phyloP scores from a whole-genome alignment of 2,329 filamentous ascomycete species.

The Colletotrichum sp. region DNA sequence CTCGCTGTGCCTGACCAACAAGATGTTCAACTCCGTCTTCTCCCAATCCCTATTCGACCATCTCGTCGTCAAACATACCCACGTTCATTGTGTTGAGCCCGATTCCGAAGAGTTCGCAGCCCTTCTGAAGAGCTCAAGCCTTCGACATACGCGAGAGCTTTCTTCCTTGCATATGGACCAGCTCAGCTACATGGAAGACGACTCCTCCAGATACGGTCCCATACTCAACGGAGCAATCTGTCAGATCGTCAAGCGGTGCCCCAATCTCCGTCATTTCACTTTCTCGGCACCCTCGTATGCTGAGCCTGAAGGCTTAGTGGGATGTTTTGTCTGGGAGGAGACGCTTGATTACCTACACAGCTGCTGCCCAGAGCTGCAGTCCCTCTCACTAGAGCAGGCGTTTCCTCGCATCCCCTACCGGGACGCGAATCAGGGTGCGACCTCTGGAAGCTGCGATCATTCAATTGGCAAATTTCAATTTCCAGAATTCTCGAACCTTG shows the following conservation, averaged over 20 bases:
- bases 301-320: too few relatives aligned
- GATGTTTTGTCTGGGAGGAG: not conserved
- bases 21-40: not conserved
- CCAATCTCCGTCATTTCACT: not conserved
- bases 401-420: rapidly evolving
- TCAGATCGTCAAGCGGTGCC: not conserved
- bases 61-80: not conserved
- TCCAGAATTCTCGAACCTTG: too few relatives aligned
- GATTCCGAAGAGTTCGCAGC: not conserved
- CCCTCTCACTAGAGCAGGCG: not conserved
- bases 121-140: not conserved
- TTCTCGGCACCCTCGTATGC: too few relatives aligned
- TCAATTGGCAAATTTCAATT: too few relatives aligned
- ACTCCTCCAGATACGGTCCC: not conserved
- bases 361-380: not conserved
- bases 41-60: not conserved
- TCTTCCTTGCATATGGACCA: not conserved
- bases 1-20: not conserved
- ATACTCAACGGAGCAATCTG: not conserved
- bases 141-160: not conserved
- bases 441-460: too few relatives aligned
- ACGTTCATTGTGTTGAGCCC: not conserved
- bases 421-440: too few relatives aligned
- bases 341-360: not conserved
- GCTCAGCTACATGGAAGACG: not conserved